Evolutionary conservation across 768 basidiomycete species (phyloP).

Genomic region (Serendipita sp.): DNA sequence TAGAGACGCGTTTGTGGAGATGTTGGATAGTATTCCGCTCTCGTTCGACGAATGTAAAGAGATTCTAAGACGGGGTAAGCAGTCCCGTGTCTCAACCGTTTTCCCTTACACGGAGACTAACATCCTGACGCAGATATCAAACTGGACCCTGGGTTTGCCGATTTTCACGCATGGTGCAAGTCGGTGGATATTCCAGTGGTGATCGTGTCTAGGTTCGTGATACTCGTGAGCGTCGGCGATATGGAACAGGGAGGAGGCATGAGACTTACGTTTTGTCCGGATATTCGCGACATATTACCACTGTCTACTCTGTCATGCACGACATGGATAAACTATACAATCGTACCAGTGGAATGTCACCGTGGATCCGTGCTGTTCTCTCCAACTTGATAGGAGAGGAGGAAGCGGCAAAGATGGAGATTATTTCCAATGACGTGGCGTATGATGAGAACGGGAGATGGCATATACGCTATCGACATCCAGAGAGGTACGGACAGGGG

Average conservation of each 20-base stretch:
- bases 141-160: constrained; percentile 77
- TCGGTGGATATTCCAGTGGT: constrained; percentile 67
- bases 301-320: background rate
- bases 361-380: constrained; percentile 83
- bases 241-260: too few species aligned
- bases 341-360: constrained; percentile 69
- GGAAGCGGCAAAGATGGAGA: constrained; percentile 53
- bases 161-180: constrained; percentile 77
- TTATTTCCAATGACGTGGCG: constrained; percentile 84
- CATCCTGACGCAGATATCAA: constrained; percentile 43
- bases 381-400: constrained; percentile 60
- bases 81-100: background rate
- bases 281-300: too few species aligned
- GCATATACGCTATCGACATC: constrained; percentile 78
- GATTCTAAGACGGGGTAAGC: constrained; percentile 51
- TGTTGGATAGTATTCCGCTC: constrained; percentile 64
- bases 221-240: too few species aligned
- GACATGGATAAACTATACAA: background rate
- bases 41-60: constrained; percentile 78
- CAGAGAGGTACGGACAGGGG: constrained; percentile 44
- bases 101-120: background rate
- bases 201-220: constrained; percentile 70
- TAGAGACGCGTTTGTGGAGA: constrained; percentile 77
- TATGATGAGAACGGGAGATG: constrained; percentile 51
- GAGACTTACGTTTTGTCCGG: too few species aligned